Conservation (phyloP, 2,329 filamentous ascomycete genomes). For the Sporothrix inflata region DNA sequence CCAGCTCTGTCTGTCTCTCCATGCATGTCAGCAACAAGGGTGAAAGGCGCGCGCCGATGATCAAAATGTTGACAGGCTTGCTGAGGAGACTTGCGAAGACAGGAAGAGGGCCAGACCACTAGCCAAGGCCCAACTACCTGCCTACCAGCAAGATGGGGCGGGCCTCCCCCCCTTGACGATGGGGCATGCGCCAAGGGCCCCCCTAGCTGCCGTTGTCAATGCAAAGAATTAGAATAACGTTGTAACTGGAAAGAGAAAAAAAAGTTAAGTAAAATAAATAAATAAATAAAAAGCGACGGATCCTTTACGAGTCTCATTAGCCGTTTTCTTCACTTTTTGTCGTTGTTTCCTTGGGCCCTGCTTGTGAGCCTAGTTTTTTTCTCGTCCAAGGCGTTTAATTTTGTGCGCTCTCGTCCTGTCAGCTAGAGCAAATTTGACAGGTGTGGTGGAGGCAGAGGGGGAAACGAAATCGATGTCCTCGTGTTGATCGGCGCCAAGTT, state of each 20-base stretch:
- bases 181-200: neutral
- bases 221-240: neutral
- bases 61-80: neutral
- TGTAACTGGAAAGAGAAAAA: neutral
- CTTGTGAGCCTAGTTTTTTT: neutral
- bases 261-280: neutral
- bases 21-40: slow-evolving; percentile 17
- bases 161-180: neutral
- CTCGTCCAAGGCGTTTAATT: neutral
- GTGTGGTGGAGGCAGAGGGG: neutral
- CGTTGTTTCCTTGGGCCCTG: neutral
- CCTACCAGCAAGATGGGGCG: neutral
- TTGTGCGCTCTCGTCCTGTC: neutral
- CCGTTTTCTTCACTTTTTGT: neutral
- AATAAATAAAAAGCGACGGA: neutral
- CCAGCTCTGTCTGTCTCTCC: neutral
- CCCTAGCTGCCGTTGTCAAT: slow-evolving; percentile 10
- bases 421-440: neutral
- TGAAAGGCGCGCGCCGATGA: neutral
- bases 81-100: no score
- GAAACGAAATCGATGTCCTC: neutral
- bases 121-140: neutral
- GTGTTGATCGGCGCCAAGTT: slow-evolving; percentile 7
- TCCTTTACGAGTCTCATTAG: neutral
- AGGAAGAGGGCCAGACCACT: neutral